These are phyloP conservation scores for Lasiosphaeria miniovina DNA, from an alignment of 495 filamentous ascomycete species.

Conservation along the genomic window DNA sequence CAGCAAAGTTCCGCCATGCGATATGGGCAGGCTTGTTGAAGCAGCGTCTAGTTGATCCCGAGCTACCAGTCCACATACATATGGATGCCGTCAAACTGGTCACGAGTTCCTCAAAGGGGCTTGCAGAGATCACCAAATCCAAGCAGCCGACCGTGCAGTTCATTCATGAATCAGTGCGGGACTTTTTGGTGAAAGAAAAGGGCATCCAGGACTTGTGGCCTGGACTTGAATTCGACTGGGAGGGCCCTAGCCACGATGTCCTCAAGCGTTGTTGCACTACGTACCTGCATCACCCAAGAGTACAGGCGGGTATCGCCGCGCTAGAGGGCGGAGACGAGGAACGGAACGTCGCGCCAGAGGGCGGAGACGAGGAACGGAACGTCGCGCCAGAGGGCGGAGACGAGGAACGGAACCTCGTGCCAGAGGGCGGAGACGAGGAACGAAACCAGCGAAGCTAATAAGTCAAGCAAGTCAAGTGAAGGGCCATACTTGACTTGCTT, in stretches of 20 bases:
- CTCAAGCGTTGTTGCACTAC: conserved; percentile 6
- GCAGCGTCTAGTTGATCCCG: background rate
- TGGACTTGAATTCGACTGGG: too few relatives aligned
- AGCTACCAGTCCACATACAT: background rate
- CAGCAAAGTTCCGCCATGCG: conserved; percentile 36
- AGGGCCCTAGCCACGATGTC: conserved; percentile 1
- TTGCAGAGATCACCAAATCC: conserved; percentile 11
- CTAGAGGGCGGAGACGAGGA: background rate
- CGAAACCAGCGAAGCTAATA: too few relatives aligned
- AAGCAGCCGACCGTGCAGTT: conserved; percentile 8
- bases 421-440: too few relatives aligned
- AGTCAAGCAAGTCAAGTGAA: too few relatives aligned
- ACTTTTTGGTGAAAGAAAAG: conserved; percentile 7
- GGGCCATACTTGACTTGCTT: too few relatives aligned
- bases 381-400: too few relatives aligned
- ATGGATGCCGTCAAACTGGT: conserved; percentile 6
- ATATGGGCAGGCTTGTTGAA: conserved; percentile 23
- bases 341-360: too few relatives aligned
- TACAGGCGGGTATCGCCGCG: background rate
- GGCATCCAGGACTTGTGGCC: too few relatives aligned
- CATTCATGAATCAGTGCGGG: conserved; percentile 17
- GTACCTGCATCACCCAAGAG: background rate
- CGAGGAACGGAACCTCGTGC: too few relatives aligned
- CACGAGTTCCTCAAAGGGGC: conserved; percentile 12
- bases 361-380: too few relatives aligned